A percentile compares a stretch with the other conserved stretches of the same genome.
Conservation (phyloP, 306 rosid species). For the Elaeagnus macrophylla region DNA sequence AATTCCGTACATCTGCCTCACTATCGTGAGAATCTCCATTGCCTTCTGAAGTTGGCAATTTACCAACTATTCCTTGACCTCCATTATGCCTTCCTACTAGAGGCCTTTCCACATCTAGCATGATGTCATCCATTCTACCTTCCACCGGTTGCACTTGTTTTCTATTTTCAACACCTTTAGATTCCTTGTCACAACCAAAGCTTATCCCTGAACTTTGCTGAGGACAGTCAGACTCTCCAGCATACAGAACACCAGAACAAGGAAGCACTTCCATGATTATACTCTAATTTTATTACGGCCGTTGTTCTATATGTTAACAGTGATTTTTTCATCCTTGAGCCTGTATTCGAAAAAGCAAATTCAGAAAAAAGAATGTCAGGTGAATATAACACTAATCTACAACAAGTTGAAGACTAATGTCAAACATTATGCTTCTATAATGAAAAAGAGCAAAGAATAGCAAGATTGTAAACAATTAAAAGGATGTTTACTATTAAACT, state of each 20-base stretch:
- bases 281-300: constrained; percentile 18
- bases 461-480: too few relatives aligned
- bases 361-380: too few relatives aligned
- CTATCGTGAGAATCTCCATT: constrained; percentile 45
- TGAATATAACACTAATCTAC: too few relatives aligned
- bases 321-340: constrained; percentile 25
- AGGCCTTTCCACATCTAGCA: constrained; percentile 30
- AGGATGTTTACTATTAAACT: too few relatives aligned
- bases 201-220: constrained; percentile 42
- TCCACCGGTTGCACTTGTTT: constrained; percentile 31
- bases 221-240: constrained; percentile 58
- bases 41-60: constrained; percentile 33
- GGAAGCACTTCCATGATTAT: constrained; percentile 81
- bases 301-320: constrained; percentile 21
- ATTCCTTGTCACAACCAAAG: constrained; percentile 34
- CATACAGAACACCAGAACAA: constrained; percentile 58
- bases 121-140: constrained; percentile 25
- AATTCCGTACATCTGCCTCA: constrained; percentile 42
- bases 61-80: constrained; percentile 25
- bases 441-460: too few relatives aligned
- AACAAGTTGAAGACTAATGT: too few relatives aligned
- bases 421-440: too few relatives aligned
- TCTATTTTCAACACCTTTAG: constrained; percentile 37
- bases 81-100: constrained; percentile 37
- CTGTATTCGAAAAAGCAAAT: constrained; percentile 34